Base-by-base conservation (phyloP, 192 early-diverging fungal genomes). In the Coemansia sp. region DNA sequence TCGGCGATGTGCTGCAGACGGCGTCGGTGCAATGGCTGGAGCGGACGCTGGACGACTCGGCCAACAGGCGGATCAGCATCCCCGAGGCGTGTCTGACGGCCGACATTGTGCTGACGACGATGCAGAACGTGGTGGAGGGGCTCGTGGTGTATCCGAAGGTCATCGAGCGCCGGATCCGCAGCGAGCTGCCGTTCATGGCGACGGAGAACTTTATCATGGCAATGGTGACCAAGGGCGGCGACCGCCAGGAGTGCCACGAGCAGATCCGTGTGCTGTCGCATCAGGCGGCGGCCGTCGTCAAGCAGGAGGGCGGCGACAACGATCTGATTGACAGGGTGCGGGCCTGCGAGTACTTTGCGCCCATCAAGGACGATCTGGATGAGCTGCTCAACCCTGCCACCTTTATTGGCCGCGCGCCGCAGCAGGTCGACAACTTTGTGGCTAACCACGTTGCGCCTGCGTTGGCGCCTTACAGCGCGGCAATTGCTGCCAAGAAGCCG, bases 131-230 rank as follows among this genome's bases (percentile, higher is more conserved):
- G 60, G 95, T 91, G 41, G 93, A 96, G 67, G 97, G 97, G 41
- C 86, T 99, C 77, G 97, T 99, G 4, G 97, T 99, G 0, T 99
- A 99, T 77, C 95, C 95, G 56, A 87, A 93, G 79, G 93, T 96
- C 45, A 99, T 99, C 78, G 87, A 84, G 42, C 89, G 92, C 44
- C 89, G 94, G 40, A 98, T 99, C 80, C 65, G 78, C 62, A 93
- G 95, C 81, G 97, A 99, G 79, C 84, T 99, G 47, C 97, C 97
- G 54, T 99, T 99, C 81, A 99, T 98, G 97, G 97, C 97, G n/a
- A 99, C 97, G 21, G 97, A 99, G 80, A 99, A 99, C 84, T 87
- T 99, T 58, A 99, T 99, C 82, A 99, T 99, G 96, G 95, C 93
- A 42, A 95, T 97, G 90, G 95, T 98, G 47, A 94, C 95, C 86